These are phyloP conservation scores for Suhomyces chickasaworum DNA, from an alignment of 1,139 yeast species.

Conservation along the genomic window DNA sequence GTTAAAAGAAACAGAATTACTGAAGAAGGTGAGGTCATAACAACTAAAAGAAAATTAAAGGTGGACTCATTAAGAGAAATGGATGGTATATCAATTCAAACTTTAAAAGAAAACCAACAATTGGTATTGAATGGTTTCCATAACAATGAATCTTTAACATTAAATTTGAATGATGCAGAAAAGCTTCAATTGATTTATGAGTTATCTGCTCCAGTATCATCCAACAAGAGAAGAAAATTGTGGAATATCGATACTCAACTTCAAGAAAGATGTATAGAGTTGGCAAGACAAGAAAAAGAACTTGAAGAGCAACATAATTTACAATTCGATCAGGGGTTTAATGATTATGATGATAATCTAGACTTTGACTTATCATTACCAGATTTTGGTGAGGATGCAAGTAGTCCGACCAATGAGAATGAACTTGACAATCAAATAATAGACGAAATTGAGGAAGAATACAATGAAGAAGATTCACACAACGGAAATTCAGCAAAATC, in stretches of 20 bases:
- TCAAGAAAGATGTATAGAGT: slow-evolving; percentile 33
- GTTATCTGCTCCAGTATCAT: slow-evolving; percentile 32
- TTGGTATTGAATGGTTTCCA: slow-evolving; percentile 21
- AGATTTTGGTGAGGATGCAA: slow-evolving; percentile 30
- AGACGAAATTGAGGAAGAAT: slow-evolving; percentile 11
- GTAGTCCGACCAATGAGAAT: slow-evolving; percentile 11
- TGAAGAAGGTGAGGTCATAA: slow-evolving; percentile 42
- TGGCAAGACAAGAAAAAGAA: slow-evolving; percentile 31
- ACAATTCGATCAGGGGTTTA: slow-evolving; percentile 25
- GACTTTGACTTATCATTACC: slow-evolving; percentile 48
- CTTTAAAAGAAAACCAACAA: slow-evolving; percentile 36
- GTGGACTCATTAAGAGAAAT: slow-evolving; percentile 38
- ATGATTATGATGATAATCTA: slow-evolving; percentile 27
- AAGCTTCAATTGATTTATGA: slow-evolving; percentile 41
- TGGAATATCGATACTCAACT: slow-evolving; percentile 28
- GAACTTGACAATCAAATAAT: slow-evolving; percentile 7
- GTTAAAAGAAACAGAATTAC: slow-evolving; percentile 29
- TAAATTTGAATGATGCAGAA: slow-evolving; percentile 34
- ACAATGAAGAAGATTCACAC: slow-evolving; percentile 17
- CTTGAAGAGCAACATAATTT: slow-evolving; percentile 23
- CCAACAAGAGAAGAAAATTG: slow-evolving; percentile 25
- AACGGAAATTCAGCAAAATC: slow-evolving; percentile 38
- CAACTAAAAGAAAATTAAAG: slow-evolving; percentile 42
- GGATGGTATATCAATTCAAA: slow-evolving; percentile 41
- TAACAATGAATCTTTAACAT: slow-evolving; percentile 23